phyloP scores from a whole-genome alignment of 2,329 filamentous ascomycete genomes.

The Torrubiella hemipterigena region DNA sequence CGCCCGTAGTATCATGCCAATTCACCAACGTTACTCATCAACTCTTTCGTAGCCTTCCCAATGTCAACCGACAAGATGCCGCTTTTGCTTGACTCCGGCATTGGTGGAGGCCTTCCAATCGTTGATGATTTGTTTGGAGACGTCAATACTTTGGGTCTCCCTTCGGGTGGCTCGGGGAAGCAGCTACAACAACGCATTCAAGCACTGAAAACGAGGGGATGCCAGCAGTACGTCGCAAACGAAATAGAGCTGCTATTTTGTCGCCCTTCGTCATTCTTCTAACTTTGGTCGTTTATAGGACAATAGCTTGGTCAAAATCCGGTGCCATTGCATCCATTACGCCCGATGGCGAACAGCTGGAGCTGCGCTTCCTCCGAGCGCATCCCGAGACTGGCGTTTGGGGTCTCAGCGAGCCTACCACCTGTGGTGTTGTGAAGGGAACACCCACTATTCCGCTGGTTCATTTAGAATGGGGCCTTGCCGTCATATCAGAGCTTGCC shows the following conservation, averaged over 20 bases:
- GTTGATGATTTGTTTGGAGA: constrained; percentile 70
- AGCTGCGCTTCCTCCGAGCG: constrained; percentile 61
- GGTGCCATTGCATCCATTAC: constrained; percentile 78
- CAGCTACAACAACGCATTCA: constrained; percentile 63
- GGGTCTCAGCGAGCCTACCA: constrained; percentile 62
- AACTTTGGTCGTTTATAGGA: constrained; percentile 32
- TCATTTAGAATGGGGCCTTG: constrained; percentile 71
- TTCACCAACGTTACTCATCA: neutral
- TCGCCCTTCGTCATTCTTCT: too few species aligned
- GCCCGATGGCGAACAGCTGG: constrained; percentile 56
- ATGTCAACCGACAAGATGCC: constrained; percentile 25
- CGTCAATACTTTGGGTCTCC: constrained; percentile 45
- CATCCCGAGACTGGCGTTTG: constrained; percentile 59
- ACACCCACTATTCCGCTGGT: constrained; percentile 56
- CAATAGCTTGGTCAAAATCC: constrained; percentile 76
- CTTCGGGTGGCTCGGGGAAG: constrained; percentile 35
- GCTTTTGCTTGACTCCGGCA: constrained; percentile 26
- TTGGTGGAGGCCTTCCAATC: constrained; percentile 42
- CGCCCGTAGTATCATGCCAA: too few species aligned
- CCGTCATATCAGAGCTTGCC: constrained; percentile 66
- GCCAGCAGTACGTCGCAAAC: constrained; percentile 58
- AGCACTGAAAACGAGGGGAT: constrained; percentile 63
- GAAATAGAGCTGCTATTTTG: too few species aligned
- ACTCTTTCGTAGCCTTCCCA: neutral
- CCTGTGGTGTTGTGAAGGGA: constrained; percentile 47